Evolutionary conservation across 345 rosid species (phyloP).

Genomic region (Syzygium grande): DNA sequence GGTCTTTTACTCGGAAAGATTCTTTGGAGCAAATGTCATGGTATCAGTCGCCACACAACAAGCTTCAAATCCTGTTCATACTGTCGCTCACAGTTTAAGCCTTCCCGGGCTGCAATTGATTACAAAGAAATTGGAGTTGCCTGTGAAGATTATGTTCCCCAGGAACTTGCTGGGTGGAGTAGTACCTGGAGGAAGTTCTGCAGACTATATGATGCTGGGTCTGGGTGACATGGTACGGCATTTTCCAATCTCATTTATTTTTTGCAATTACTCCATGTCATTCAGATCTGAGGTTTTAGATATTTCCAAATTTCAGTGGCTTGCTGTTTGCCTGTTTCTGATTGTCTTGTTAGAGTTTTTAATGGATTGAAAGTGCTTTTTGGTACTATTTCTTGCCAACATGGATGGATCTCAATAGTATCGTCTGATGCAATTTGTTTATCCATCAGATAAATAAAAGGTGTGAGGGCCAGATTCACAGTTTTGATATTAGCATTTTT

Average conservation of each 20-base stretch:
- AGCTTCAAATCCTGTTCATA: constrained; percentile 94
- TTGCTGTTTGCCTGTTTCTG: not conserved
- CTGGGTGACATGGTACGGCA: constrained; percentile 94
- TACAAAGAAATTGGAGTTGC: constrained; percentile 91
- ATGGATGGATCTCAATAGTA: not conserved
- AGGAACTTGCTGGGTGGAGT: constrained; percentile 73
- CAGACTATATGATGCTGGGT: constrained; percentile 97
- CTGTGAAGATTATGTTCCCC: constrained; percentile 87
- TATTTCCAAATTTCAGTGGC: not conserved
- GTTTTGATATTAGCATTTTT: not conserved
- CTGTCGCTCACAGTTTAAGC: constrained; percentile 85
- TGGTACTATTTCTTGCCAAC: not conserved
- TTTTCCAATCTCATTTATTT: constrained; percentile 1
- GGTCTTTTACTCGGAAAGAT: constrained; percentile 98
- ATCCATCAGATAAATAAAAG: not conserved
- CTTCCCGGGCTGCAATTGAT: constrained; percentile 93
- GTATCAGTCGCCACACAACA: constrained; percentile 96
- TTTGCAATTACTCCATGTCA: not conserved
- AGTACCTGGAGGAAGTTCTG: constrained; percentile 45
- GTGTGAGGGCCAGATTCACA: not conserved
- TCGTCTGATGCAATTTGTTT: not conserved
- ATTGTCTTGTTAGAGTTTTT: not conserved
- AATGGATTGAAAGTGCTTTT: not conserved
- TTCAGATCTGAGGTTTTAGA: not conserved
- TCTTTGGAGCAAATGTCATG: constrained; percentile 98